Percentiles rank a stretch among this genome's conserved stretches.
Evolutionary conservation across 2,329 filamentous ascomycete genomes (phyloP).

Genomic region (Aspergillus caelatus): DNA sequence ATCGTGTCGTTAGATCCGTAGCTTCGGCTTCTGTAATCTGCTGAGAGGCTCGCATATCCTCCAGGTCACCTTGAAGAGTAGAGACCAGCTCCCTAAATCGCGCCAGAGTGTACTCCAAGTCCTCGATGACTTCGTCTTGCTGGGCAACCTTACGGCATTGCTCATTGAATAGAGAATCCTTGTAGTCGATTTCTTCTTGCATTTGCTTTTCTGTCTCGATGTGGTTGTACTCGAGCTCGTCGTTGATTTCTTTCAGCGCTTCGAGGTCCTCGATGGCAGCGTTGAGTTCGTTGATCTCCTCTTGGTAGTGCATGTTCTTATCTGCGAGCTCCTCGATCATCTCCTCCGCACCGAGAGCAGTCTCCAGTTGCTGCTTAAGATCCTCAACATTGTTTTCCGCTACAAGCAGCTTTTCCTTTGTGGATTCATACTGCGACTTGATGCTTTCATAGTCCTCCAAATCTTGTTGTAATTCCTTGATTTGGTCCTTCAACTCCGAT

Average conservation of each 20-base stretch:
- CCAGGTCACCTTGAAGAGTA: slow-evolving; percentile 80
- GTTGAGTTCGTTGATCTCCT: slow-evolving; percentile 81
- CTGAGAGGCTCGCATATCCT: slow-evolving; percentile 89
- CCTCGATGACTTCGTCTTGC: slow-evolving; percentile 78
- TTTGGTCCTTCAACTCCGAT: slow-evolving; percentile 73
- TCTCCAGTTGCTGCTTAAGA: slow-evolving; percentile 86
- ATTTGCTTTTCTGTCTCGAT: slow-evolving; percentile 92
- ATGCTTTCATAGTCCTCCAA: slow-evolving; percentile 67
- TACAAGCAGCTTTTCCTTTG: slow-evolving; percentile 72
- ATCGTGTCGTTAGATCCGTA: slow-evolving; percentile 83
- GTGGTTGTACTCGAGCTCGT: slow-evolving; percentile 92
- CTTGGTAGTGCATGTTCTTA: slow-evolving; percentile 79
- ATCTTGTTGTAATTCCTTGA: slow-evolving; percentile 73
- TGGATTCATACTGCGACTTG: slow-evolving; percentile 70
- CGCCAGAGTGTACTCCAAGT: slow-evolving; percentile 86
- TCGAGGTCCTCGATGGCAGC: slow-evolving; percentile 84
- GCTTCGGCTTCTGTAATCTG: slow-evolving; percentile 92
- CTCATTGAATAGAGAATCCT: slow-evolving; percentile 81
- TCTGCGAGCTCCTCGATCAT: slow-evolving; percentile 92
- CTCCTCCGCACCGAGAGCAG: slow-evolving; percentile 82
- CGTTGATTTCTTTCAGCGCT: slow-evolving; percentile 85
- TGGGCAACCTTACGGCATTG: slow-evolving; percentile 71
- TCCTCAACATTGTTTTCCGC: slow-evolving; percentile 79
- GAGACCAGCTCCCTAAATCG: slow-evolving; percentile 88
- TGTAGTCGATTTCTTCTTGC: slow-evolving; percentile 89